Percentiles rank a stretch among this genome's conserved stretches.
phyloP scores from a whole-genome alignment of 192 early-diverging fungal species.

The Coemansia sp. region DNA sequence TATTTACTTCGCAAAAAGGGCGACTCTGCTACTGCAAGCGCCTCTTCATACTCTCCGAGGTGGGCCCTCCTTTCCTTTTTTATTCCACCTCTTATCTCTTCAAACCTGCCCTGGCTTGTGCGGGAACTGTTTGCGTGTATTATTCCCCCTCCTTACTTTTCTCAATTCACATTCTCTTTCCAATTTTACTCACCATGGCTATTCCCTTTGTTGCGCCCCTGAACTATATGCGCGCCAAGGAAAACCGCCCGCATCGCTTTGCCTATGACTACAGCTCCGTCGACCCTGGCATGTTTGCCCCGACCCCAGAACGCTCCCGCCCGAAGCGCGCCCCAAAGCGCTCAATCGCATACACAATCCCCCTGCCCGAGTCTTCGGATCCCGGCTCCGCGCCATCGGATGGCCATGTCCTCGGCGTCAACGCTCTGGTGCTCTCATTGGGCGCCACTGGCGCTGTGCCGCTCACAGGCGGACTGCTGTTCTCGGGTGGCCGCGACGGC shows the following conservation, averaged over 20 bases:
- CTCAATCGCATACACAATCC: conserved; percentile 48
- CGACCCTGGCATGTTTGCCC: conserved; percentile 55
- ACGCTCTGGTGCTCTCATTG: conserved; percentile 71
- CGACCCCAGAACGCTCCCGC: conserved; percentile 33
- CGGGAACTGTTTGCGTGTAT: background rate
- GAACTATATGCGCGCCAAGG: conserved; percentile 43
- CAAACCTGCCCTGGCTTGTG: too few species aligned
- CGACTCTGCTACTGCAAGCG: too few species aligned
- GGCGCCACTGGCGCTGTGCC: background rate
- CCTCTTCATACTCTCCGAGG: background rate
- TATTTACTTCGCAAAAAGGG: too few species aligned
- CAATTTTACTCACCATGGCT: conserved; percentile 22
- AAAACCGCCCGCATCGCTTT: conserved; percentile 51
- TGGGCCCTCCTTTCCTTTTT: background rate
- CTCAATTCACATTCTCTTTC: conserved; percentile 3
- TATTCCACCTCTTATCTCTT: background rate
- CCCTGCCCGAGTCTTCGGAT: conserved; percentile 20
- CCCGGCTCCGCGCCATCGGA: conserved; percentile 1
- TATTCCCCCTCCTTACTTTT: background rate
- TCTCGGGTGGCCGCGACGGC: conserved; percentile 88
- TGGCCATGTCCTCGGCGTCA: conserved; percentile 81
- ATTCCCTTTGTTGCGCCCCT: conserved; percentile 40
- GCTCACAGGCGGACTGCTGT: conserved; percentile 67
- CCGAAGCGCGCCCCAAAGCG: conserved; percentile 50
- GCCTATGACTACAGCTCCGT: conserved; percentile 54